A percentile compares a stretch with the other conserved stretches of the same genome.
Conservation (phyloP, 352 stramenopile species). For the Phytophthora sansomeana region DNA sequence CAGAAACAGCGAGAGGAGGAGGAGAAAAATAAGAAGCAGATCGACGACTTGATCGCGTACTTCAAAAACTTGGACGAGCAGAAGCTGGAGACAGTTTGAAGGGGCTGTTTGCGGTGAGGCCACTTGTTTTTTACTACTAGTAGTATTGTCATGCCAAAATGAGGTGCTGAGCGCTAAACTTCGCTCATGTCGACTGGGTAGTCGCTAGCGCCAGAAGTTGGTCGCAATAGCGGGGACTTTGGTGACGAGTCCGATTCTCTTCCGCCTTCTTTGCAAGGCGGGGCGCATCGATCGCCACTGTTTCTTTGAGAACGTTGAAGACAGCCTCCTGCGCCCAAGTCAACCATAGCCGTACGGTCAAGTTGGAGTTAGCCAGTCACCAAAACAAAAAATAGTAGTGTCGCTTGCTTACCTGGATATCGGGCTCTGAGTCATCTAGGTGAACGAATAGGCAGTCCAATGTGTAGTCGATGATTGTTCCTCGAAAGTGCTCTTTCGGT, state of each 20-base stretch:
- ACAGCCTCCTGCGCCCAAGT: constrained; percentile 60
- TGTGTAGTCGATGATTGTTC: constrained; percentile 92
- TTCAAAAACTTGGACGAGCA: constrained; percentile 71
- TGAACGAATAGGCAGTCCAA: constrained; percentile 93
- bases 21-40: constrained; percentile 53
- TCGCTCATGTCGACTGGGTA: constrained; percentile 33
- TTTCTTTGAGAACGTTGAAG: constrained; percentile 74
- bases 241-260: constrained; percentile 78
- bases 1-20: constrained; percentile 43
- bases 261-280: constrained; percentile 75
- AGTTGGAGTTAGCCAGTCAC: not conserved
- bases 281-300: constrained; percentile 60
- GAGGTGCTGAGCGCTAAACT: constrained; percentile 4
- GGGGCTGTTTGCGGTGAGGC: not conserved
- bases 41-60: constrained; percentile 67
- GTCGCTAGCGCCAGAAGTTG: constrained; percentile 60
- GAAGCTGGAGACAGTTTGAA: constrained; percentile 54
- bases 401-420: constrained; percentile 73
- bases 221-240: constrained; percentile 78
- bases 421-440: constrained; percentile 88
- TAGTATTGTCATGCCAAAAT: constrained; percentile 14
- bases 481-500: constrained; percentile 85
- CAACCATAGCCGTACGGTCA: constrained; percentile 1
- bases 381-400: not conserved
- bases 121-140: constrained; percentile 7